Conservation (phyloP, 345 rosid genomes). For the Acer negundo region DNA sequence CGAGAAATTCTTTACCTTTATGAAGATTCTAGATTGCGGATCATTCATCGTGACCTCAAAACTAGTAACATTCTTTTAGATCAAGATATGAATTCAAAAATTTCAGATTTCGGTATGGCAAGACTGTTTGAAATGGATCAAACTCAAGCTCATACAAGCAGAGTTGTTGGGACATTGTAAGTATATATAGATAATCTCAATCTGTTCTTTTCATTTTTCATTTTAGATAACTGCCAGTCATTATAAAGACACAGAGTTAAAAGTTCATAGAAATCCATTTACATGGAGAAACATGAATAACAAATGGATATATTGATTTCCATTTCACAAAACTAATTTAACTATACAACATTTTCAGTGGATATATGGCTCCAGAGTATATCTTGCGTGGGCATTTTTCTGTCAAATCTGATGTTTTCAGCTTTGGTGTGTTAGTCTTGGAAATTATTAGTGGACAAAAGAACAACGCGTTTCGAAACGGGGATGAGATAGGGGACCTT, state of each 20-base stretch:
- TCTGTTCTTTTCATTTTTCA: background rate
- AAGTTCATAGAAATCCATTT: too few relatives aligned
- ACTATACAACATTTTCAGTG: background rate
- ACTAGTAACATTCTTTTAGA: too few relatives aligned
- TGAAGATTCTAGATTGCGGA: too few relatives aligned
- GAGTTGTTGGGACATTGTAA: background rate
- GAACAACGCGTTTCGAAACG: background rate
- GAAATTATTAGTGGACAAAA: constrained; percentile 36
- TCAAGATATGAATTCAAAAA: too few relatives aligned
- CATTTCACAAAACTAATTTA: background rate
- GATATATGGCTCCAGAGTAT: constrained; percentile 17
- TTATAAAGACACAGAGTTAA: background rate
- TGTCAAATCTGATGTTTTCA: constrained; percentile 31
- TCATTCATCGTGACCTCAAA: too few relatives aligned
- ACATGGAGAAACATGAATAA: too few relatives aligned
- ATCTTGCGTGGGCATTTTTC: constrained; percentile 32
- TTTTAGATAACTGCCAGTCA: background rate
- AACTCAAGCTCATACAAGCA: background rate
- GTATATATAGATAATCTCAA: background rate
- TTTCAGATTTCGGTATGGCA: too few relatives aligned
- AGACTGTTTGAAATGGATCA: background rate
- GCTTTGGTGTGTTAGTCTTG: constrained; percentile 34
- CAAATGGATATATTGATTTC: background rate
- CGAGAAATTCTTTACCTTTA: too few relatives aligned
- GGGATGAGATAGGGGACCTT: constrained; percentile 17